A percentile compares a stretch with the other conserved stretches of the same genome.
These are phyloP conservation scores for Leccinum barrowsii DNA, from an alignment of 768 basidiomycete genomes.

Conservation along the genomic window DNA sequence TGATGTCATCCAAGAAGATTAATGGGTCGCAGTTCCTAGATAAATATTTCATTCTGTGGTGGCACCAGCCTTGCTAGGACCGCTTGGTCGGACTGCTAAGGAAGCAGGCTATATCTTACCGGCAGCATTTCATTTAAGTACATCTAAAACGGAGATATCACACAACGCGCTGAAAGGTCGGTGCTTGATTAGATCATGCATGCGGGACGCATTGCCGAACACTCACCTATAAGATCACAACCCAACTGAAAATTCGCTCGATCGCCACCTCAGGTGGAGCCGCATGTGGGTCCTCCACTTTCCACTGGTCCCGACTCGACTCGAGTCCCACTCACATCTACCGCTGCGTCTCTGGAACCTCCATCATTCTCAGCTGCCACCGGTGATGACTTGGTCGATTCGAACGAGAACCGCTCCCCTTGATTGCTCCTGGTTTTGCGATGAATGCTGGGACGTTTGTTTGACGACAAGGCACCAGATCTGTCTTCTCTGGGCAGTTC, in stretches of 20 bases:
- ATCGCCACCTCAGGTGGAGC: conserved; percentile 14
- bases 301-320: conserved; percentile 5
- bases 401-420: conserved; percentile 10
- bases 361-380: conserved; percentile 9
- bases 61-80: background rate
- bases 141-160: conserved; percentile 9
- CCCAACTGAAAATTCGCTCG: background rate
- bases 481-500: conserved; percentile 62
- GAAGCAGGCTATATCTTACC: background rate
- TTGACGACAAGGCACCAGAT: conserved; percentile 50
- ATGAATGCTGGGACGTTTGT: conserved; percentile 69
- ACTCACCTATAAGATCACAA: conserved; percentile 12
- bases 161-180: conserved; percentile 1
- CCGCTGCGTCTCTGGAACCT: background rate
- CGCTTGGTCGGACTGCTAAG: background rate
- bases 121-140: conserved; percentile 1
- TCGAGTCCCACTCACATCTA: conserved; percentile 1
- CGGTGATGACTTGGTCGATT: conserved; percentile 8
- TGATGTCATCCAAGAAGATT: conserved; percentile 9
- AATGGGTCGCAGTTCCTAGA: background rate
- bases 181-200: conserved; percentile 8
- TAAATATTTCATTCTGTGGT: conserved; percentile 7
- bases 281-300: conserved; percentile 3
- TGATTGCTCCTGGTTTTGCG: conserved; percentile 30
- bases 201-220: background rate